A percentile compares a stretch with the other conserved stretches of the same genome.
Evolutionary conservation across 139 green algal genomes (phyloP).

Genomic region (Dunaliella primolecta): DNA sequence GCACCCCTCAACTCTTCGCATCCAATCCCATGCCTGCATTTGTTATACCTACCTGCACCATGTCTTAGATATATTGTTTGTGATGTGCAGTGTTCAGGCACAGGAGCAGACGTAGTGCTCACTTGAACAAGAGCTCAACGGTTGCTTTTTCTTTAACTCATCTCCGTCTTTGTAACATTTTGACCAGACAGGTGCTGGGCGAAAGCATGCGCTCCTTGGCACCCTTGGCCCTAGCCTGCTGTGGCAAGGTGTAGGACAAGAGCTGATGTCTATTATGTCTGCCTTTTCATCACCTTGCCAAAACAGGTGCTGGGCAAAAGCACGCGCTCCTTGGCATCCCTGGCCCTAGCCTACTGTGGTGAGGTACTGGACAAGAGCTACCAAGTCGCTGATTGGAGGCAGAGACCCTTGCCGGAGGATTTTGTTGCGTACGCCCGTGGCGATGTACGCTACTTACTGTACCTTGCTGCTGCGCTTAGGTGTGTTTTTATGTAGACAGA

Average conservation of each 20-base stretch:
- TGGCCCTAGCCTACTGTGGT: constrained; percentile 55
- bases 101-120: no score
- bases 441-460: constrained; percentile 75
- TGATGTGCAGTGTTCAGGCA: no score
- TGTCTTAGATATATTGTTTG: no score
- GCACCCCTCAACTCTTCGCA: no score
- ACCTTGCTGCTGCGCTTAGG: no score
- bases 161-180: no score
- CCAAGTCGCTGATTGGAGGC: constrained; percentile 73
- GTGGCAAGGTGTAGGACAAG: constrained; percentile 58
- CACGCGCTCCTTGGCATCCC: constrained; percentile 44
- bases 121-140: no score
- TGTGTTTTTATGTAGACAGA: no score
- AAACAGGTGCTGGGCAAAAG: constrained; percentile 52
- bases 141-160: no score
- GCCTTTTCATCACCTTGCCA: background rate
- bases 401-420: constrained; percentile 54
- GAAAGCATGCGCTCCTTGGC: constrained; percentile 45
- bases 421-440: constrained; percentile 53
- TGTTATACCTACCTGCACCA: no score
- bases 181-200: constrained; percentile 47
- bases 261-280: no score
- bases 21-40: no score
- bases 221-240: constrained; percentile 52
- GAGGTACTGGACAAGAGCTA: constrained; percentile 56